Conservation (phyloP, 306 rosid genomes). For the Vicia sativa region DNA sequence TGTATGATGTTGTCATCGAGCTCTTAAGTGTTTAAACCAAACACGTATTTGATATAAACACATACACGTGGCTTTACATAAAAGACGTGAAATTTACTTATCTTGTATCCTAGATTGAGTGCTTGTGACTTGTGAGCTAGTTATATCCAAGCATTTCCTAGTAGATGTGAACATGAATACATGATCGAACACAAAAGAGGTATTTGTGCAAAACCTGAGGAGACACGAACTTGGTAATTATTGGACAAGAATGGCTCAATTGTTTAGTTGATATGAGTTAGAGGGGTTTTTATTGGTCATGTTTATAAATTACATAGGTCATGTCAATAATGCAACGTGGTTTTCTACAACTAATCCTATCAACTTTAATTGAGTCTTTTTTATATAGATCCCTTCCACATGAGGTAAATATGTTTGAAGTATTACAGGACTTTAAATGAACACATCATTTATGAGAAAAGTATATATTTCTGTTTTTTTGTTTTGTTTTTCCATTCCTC, state of each 20-base stretch:
- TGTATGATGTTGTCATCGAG: neutral
- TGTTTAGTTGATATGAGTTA: neutral
- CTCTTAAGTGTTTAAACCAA: neutral
- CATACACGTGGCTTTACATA: neutral
- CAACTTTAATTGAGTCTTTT: no score
- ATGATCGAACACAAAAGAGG: neutral
- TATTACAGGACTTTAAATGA: no score
- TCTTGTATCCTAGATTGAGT: neutral
- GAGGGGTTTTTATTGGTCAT: neutral
- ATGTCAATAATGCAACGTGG: no score
- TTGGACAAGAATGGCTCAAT: neutral
- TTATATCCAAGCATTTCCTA: neutral
- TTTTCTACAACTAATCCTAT: no score
- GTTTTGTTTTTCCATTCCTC: no score
- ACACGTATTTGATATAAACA: slow-evolving; percentile 8
- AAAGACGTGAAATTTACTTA: neutral
- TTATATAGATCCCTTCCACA: no score
- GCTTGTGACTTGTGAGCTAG: neutral
- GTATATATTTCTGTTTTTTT: no score
- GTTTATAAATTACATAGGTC: neutral
- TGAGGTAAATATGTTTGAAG: no score
- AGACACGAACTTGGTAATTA: neutral
- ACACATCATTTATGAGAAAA: no score
- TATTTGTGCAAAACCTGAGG: neutral
- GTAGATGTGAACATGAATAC: slow-evolving; percentile 7